A percentile compares a stretch with the other conserved stretches of the same genome.
Evolutionary conservation across 495 filamentous ascomycete genomes (phyloP).

Genomic region (Usnea hakonensis): DNA sequence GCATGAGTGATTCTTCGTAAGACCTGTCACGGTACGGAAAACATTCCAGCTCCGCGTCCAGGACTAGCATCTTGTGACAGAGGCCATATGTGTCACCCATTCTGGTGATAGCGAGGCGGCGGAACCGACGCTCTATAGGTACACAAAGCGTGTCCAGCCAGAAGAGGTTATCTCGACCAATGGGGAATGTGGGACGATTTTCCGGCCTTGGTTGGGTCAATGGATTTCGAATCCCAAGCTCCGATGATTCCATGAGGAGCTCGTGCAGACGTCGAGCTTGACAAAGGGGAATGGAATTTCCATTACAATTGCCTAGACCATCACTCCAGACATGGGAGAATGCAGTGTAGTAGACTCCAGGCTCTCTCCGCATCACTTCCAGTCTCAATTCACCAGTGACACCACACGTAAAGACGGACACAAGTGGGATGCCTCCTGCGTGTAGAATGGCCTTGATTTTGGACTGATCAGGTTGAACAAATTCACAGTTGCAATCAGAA

Average conservation of each 20-base stretch:
- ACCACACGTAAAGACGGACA: too few relatives aligned
- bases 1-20: constrained; percentile 10
- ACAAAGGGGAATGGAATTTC: constrained; percentile 23
- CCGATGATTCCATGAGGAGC: not conserved
- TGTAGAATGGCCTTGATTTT: too few relatives aligned
- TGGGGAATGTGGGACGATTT: constrained; percentile 4
- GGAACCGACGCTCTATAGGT: not conserved
- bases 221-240: constrained; percentile 9
- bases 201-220: not conserved
- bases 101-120: constrained; percentile 9
- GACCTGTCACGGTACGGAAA: not conserved
- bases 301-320: constrained; percentile 22
- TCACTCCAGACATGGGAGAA: constrained; percentile 17
- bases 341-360: too few relatives aligned
- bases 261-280: constrained; percentile 1
- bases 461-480: too few relatives aligned
- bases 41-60: not conserved
- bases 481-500: too few relatives aligned
- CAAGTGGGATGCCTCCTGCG: too few relatives aligned
- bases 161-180: constrained; percentile 4
- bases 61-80: not conserved
- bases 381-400: too few relatives aligned
- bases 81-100: constrained; percentile 5
- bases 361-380: too few relatives aligned
- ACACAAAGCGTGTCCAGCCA: constrained; percentile 21